Base-by-base conservation (phyloP, 768 basidiomycete species). In the Suillus occidentalis region DNA sequence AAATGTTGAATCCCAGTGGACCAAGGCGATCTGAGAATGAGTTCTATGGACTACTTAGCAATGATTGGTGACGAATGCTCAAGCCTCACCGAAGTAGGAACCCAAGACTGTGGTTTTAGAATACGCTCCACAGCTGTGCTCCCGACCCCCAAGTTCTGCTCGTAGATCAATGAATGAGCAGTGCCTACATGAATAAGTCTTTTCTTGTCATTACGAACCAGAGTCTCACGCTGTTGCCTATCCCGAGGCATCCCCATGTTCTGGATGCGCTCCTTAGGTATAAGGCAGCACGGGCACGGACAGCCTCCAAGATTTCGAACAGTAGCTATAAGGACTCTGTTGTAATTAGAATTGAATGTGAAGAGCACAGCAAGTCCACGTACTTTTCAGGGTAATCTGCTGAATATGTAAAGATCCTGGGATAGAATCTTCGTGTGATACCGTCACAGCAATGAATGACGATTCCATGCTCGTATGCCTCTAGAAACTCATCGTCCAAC, bases 371-470 rank as follows among this genome's bases (percentile, higher is more conserved):
- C 0, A n/a, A 43, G 42, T 20, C n/a, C 59, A 43, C 22, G 14
- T 22, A 45, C 43, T 45, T 78, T 50, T 80, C 76, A 0, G 69
- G 69, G 60, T 70, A 70, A 25, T 70, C 69, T 16, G 67, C 69
- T 0, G 66, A 67, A 22, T 70, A 70, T 2, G 63, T 71, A 12
- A 70, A 70, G 14, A 70, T 67, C 9, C 69, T 25, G 1, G 68
- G 69, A 25, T 67, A 70, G 22, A 70, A 57, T 50, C 70, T 31
- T 2, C 66, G 42, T 18, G 4, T 20, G 31, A 70, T 40, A 2
- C 63, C 60, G 34, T 70, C 66, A 16, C 34, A 43, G 39, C 69
- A 70, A 13, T 1, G 25, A 4, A 70, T 66, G 3, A 70, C 63
- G 7, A 70, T 67, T 0, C 69, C 64, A 37, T 70, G 68, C 22